A percentile compares a stretch with the other conserved stretches of the same genome.
Conservation (phyloP, 495 filamentous ascomycete species). For the Penicillium desertorum region DNA sequence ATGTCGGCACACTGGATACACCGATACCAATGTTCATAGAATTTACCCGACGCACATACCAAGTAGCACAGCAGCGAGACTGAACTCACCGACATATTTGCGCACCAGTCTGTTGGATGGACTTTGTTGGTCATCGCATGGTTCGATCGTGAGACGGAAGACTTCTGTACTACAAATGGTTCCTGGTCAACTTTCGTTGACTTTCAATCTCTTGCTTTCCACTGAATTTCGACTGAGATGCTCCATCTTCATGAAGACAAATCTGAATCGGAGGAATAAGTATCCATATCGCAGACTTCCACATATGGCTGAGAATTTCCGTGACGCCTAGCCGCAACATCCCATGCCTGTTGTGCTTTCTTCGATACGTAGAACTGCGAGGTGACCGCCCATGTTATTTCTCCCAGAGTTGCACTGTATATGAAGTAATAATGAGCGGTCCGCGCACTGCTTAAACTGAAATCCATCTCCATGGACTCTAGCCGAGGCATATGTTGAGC, state of each 20-base stretch:
- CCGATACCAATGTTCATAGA: too few species aligned
- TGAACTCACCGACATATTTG: too few species aligned
- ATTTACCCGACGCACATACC: too few species aligned
- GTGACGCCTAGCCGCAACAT: not conserved
- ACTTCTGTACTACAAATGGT: too few species aligned
- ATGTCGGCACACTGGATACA: too few species aligned
- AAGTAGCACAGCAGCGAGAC: too few species aligned
- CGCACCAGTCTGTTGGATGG: too few species aligned
- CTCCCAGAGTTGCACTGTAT: not conserved
- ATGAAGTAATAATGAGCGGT: not conserved
- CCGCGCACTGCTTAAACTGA: fast-evolving
- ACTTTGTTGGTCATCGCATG: too few species aligned
- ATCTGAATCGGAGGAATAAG: not conserved
- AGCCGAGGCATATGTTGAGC: slow-evolving; percentile 3
- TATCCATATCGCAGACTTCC: not conserved
- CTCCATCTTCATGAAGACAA: not conserved
- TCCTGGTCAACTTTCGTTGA: not conserved
- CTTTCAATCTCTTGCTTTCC: not conserved
- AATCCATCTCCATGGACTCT: not conserved
- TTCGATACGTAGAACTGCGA: not conserved
- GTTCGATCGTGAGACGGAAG: too few species aligned
- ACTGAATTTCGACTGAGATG: fast-evolving
- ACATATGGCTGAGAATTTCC: not conserved
- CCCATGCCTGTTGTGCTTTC: not conserved
- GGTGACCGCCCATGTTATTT: not conserved